A percentile compares a stretch with the other conserved stretches of the same genome.
Evolutionary conservation across 1,284 basidiomycete genomes (phyloP).

Genomic region (Vanrija pseudolonga): DNA sequence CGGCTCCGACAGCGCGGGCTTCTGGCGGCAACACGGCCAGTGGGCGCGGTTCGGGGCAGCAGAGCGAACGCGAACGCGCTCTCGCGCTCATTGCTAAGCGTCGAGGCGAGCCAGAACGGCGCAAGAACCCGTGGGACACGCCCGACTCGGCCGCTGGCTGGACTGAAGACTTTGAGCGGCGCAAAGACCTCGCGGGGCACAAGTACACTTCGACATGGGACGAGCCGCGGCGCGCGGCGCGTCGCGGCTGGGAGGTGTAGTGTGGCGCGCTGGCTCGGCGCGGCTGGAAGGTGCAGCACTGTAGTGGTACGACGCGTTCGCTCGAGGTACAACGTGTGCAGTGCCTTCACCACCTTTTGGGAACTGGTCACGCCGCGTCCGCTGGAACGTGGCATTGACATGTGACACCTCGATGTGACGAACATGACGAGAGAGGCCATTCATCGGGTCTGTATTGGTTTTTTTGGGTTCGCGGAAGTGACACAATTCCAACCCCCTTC

Average conservation of each 20-base stretch:
- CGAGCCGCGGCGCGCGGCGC: not conserved
- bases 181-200: constrained; percentile 37
- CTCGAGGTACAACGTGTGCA: too few relatives aligned
- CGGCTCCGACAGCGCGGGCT: not conserved
- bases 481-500: too few relatives aligned
- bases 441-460: too few relatives aligned
- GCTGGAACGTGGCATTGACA: not conserved
- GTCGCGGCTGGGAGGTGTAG: not conserved
- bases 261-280: too few relatives aligned
- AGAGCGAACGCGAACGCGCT: constrained; percentile 44
- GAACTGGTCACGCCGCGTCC: not conserved
- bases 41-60: constrained; percentile 2
- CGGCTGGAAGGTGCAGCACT: too few relatives aligned
- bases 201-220: constrained; percentile 15
- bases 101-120: constrained; percentile 8
- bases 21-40: not conserved
- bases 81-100: constrained; percentile 41
- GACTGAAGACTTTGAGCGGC: constrained; percentile 37
- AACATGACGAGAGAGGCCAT: too few relatives aligned
- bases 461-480: too few relatives aligned
- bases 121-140: constrained; percentile 24
- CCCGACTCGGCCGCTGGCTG: constrained; percentile 17
- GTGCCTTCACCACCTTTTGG: not conserved
- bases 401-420: too few relatives aligned
- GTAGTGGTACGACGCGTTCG: too few relatives aligned